These are phyloP conservation scores for Ganoderma leucocontextum DNA, from an alignment of 1,284 basidiomycete species.

Conservation along the genomic window DNA sequence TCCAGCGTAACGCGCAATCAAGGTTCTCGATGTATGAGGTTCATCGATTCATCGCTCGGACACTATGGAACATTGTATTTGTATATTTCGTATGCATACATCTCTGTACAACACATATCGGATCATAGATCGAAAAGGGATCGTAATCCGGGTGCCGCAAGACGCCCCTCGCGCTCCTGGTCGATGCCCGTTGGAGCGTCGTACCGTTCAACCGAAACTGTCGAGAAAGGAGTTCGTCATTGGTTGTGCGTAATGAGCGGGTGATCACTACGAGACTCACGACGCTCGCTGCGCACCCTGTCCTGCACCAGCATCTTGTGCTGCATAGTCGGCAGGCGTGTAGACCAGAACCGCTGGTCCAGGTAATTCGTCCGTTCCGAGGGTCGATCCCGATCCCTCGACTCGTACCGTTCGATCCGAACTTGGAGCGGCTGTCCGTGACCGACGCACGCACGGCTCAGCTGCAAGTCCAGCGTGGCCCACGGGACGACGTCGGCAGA, in stretches of 20 bases:
- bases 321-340: not conserved
- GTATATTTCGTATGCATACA: not conserved
- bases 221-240: not conserved
- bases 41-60: not conserved
- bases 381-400: not conserved
- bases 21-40: not conserved
- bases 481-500: not conserved
- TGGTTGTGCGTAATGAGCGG: too few relatives aligned
- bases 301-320: not conserved
- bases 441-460: not conserved
- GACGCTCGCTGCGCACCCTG: not conserved
- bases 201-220: not conserved
- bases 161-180: not conserved
- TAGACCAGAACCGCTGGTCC: not conserved
- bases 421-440: not conserved
- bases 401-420: not conserved
- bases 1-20: not conserved
- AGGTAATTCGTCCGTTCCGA: not conserved
- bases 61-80: not conserved
- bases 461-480: not conserved
- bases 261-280: too few relatives aligned
- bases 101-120: not conserved
- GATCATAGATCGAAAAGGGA: not conserved
- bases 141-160: not conserved
- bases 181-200: not conserved